These are phyloP conservation scores for Candida glucosophila DNA, from an alignment of 1,139 yeast genomes.

Conservation along the genomic window DNA sequence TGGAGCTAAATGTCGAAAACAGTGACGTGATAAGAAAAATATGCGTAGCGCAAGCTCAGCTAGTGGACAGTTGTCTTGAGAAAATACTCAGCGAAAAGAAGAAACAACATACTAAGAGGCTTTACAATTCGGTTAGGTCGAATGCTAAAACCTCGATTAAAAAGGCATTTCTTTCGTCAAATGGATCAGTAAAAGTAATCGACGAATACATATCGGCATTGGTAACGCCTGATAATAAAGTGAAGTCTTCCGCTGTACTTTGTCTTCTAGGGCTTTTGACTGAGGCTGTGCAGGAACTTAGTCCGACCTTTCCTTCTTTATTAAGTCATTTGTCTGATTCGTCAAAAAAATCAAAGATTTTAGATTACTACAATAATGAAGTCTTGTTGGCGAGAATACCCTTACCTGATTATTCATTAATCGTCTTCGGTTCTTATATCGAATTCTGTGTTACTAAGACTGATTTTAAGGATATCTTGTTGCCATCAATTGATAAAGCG, in stretches of 20 bases:
- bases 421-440: slow-evolving; percentile 28
- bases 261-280: slow-evolving; percentile 33
- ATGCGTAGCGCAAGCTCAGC: slow-evolving; percentile 14
- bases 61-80: slow-evolving; percentile 13
- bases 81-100: slow-evolving; percentile 2
- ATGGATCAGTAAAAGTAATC: slow-evolving; percentile 13
- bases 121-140: slow-evolving; percentile 33
- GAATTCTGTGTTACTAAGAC: slow-evolving; percentile 32
- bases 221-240: slow-evolving; percentile 34
- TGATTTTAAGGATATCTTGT: slow-evolving; percentile 32
- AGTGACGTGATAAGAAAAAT: slow-evolving; percentile 8
- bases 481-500: slow-evolving; percentile 68
- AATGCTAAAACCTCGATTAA: slow-evolving; percentile 23
- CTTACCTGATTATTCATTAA: slow-evolving; percentile 5
- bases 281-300: slow-evolving; percentile 25
- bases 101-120: slow-evolving; percentile 39
- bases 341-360: slow-evolving; percentile 15
- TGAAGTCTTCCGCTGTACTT: slow-evolving; percentile 9
- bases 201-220: slow-evolving; percentile 20
- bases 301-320: slow-evolving; percentile 33
- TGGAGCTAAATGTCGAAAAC: slow-evolving; percentile 12
- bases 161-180: slow-evolving; percentile 29
- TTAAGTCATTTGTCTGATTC: slow-evolving; percentile 15
- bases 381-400: slow-evolving; percentile 36
- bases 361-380: slow-evolving; percentile 18